Conservation (phyloP, 306 rosid species). For the Vigna trinervia region DNA sequence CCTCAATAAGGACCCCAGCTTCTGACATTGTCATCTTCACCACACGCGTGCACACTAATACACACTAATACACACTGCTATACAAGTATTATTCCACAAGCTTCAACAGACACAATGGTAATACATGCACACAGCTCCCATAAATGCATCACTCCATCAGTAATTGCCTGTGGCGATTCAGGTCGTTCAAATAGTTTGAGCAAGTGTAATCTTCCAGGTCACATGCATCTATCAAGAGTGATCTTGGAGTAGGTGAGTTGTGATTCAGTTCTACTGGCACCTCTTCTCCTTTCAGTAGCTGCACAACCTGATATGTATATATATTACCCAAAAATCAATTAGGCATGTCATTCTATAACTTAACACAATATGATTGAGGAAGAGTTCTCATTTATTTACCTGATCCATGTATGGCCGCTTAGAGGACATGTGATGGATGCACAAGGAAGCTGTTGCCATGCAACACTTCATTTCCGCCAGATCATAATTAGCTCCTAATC, state of each 20-base stretch:
- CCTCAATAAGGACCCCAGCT: conserved; percentile 37
- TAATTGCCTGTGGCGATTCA: conserved; percentile 74
- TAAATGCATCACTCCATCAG: conserved; percentile 65
- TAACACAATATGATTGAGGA: background rate
- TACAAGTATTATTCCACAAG: conserved; percentile 31
- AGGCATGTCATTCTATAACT: background rate
- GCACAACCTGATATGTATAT: conserved; percentile 54
- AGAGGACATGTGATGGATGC: conserved; percentile 74
- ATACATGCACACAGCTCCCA: background rate
- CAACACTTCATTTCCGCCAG: conserved; percentile 59
- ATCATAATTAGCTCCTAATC: conserved; percentile 58
- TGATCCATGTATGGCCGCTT: conserved; percentile 72
- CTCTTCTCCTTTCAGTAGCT: conserved; percentile 67
- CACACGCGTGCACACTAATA: background rate
- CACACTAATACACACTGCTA: conserved; percentile 5
- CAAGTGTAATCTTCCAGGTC: conserved; percentile 83
- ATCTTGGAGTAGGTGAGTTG: conserved; percentile 48
- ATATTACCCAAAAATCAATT: background rate
- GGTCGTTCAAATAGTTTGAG: conserved; percentile 70
- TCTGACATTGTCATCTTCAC: conserved; percentile 40
- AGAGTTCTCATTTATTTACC: conserved; percentile 47
- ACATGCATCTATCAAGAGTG: conserved; percentile 65
- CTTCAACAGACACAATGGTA: conserved; percentile 22
- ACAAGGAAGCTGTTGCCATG: conserved; percentile 72
- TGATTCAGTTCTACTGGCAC: conserved; percentile 53